Base-by-base conservation (phyloP, 306 rosid genomes). In the Datisca glomerata region DNA sequence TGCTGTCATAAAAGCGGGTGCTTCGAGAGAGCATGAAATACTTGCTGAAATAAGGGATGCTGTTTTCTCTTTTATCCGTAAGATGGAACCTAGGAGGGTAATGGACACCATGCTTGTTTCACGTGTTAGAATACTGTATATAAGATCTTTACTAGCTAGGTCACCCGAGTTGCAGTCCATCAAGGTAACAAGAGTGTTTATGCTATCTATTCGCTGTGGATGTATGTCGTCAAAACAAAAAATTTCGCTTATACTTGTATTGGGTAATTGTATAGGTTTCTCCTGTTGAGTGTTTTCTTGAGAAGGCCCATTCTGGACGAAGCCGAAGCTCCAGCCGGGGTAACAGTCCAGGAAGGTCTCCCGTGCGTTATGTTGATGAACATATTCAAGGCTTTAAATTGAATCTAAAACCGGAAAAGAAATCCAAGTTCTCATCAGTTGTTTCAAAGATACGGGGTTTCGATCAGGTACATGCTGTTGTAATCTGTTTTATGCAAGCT, bases 21-120 rank as follows among this genome's bases (percentile, higher is more conserved):
- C 97, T 53, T 74, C 97, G 58, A 77, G 97, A 66, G 97, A 87
- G 64, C 97, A 87, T 70, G 97, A 83, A 68, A 87, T 87, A 64
- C 94, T 87, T 34, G 94, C 94, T 60, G 97, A 87, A 77, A 87
- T 87, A 35, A 72, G 89, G 66, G 93, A 83, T 69, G 75, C 89
- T 22, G 94, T 87, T 60, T 87, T 87, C 79, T 69, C 93, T 43
- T 87, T 87, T 60, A 67, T 87, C 12, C 77, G 89, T 55, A 87
- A 87, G 64, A 79, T 87, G 94, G 97, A 87, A 67, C 94, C 94
- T 8, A 78, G 78, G 73, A 68, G 93, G 61, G 97, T 83, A 9
- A 87, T 87, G 97, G 97, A 87, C 63, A 83, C 97, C 51, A 87
- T 87, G 97, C 94, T 83, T 55, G 83, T 87, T 65, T 87, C 97